Evolutionary conservation across 768 basidiomycete genomes (phyloP).

Genomic region (Suillus subaureus): DNA sequence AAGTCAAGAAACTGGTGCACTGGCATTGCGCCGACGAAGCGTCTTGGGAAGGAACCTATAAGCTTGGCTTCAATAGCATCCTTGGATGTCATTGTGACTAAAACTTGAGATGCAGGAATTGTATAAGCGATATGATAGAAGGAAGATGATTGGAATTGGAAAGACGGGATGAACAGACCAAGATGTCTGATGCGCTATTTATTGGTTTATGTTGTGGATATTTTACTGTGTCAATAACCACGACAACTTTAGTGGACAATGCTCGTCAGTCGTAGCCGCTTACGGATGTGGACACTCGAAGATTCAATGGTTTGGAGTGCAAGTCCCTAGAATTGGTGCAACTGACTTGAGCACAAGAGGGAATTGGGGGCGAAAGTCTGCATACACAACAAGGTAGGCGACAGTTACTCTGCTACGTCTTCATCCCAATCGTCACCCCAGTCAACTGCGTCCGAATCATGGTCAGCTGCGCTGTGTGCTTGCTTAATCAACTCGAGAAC

Average conservation of each 20-base stretch:
- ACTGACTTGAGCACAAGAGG: neutral
- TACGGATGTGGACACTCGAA: neutral
- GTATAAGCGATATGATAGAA: neutral
- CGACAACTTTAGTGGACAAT: neutral
- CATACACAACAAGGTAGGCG: neutral
- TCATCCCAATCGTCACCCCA: slow-evolving; percentile 35
- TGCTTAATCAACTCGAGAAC: slow-evolving; percentile 28
- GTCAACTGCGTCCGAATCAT: slow-evolving; percentile 27
- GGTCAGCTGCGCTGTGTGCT: slow-evolving; percentile 25
- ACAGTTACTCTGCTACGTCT: slow-evolving; percentile 13
- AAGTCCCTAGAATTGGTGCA: neutral
- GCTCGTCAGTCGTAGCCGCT: neutral
- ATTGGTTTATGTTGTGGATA: neutral
- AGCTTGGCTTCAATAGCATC: neutral
- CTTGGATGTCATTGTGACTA: neutral
- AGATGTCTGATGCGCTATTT: neutral
- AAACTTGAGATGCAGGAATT: neutral
- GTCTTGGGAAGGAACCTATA: neutral
- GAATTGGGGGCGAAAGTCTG: neutral
- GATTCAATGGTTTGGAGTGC: neutral
- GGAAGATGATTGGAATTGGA: neutral
- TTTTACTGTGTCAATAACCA: neutral
- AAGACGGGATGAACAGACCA: neutral
- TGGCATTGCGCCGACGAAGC: neutral
- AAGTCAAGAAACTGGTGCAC: neutral